Evolutionary conservation across 1,139 yeast genomes (phyloP).

Genomic region (Hansenula sp.): DNA sequence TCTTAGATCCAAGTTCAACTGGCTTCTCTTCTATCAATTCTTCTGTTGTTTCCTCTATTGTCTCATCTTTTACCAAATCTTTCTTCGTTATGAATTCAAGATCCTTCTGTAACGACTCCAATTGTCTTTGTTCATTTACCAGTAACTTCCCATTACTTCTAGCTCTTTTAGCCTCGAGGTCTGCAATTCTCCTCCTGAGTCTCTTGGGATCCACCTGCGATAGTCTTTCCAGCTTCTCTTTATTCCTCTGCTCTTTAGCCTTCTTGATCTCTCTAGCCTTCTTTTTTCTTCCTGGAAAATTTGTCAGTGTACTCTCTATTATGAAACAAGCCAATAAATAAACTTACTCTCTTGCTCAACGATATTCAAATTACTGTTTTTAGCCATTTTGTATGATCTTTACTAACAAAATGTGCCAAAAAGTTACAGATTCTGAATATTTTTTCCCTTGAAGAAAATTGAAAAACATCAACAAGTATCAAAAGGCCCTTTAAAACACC

Average conservation of each 20-base stretch:
- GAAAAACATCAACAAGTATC: not conserved
- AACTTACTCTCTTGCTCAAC: slow-evolving; percentile 23
- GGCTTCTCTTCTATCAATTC: slow-evolving; percentile 1
- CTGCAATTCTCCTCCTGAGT: slow-evolving; percentile 11
- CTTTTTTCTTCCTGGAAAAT: slow-evolving; percentile 23
- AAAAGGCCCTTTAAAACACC: not conserved
- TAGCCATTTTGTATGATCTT: slow-evolving; percentile 19
- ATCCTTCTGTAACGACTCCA: slow-evolving; percentile 23
- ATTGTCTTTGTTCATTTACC: slow-evolving; percentile 11
- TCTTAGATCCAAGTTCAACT: slow-evolving; percentile 24
- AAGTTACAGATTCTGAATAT: not conserved
- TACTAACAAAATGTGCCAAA: not conserved
- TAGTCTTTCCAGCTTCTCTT: slow-evolving; percentile 17
- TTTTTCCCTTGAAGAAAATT: not conserved
- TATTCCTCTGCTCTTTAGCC: slow-evolving; percentile 18
- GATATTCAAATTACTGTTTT: slow-evolving; percentile 10
- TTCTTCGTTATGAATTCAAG: slow-evolving; percentile 13
- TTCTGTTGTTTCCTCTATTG: not conserved
- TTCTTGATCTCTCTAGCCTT: slow-evolving; percentile 25
- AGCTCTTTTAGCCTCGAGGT: slow-evolving; percentile 11
- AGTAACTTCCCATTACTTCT: slow-evolving; percentile 14
- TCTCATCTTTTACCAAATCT: not conserved
- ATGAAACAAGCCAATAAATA: not conserved
- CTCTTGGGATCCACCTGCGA: slow-evolving; percentile 13
- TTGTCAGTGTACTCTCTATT: slow-evolving; percentile 1